Percentiles rank a stretch among this genome's conserved stretches.
Conservation (phyloP, 805 yeast species). For the Hermanozyma aechmeae region DNA sequence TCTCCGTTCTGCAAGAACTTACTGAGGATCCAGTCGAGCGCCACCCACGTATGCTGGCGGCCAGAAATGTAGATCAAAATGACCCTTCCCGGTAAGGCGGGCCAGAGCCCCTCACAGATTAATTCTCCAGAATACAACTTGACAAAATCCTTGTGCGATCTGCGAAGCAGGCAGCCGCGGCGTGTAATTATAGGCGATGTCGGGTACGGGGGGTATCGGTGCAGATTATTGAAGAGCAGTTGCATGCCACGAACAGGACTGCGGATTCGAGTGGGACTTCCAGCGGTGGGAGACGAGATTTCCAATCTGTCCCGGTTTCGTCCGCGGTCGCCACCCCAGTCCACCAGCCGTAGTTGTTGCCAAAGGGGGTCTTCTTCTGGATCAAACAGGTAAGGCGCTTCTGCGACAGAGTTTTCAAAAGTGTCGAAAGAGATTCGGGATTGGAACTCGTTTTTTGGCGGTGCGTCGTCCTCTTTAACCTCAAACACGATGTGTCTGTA, state of each 20-base stretch:
- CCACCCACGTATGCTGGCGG: conserved; percentile 73
- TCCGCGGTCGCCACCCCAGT: conserved; percentile 7
- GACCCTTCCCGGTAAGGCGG: conserved; percentile 42
- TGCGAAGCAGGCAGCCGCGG: conserved; percentile 31
- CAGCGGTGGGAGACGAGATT: too few relatives aligned
- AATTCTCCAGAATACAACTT: conserved; percentile 32
- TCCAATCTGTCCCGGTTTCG: conserved; percentile 6
- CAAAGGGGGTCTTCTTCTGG: conserved; percentile 2
- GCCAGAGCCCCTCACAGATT: conserved; percentile 15
- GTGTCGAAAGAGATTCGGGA: conserved; percentile 55
- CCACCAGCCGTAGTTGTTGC: not conserved
- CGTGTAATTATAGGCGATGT: conserved; percentile 33
- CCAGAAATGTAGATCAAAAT: conserved; percentile 62
- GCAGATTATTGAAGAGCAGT: conserved; percentile 5
- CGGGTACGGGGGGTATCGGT: conserved; percentile 21
- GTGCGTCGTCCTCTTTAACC: conserved; percentile 1
- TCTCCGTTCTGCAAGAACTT: conserved; percentile 56
- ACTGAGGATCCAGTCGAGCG: conserved; percentile 60
- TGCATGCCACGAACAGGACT: conserved; percentile 12
- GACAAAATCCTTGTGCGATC: conserved; percentile 39
- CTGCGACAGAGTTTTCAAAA: conserved; percentile 1
- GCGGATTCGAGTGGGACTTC: conserved; percentile 12
- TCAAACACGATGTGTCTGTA: conserved; percentile 5
- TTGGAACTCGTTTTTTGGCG: conserved; percentile 30
- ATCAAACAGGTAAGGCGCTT: conserved; percentile 4